phyloP scores from a whole-genome alignment of 352 stramenopile genomes.

The Globisporangium emineosum region DNA sequence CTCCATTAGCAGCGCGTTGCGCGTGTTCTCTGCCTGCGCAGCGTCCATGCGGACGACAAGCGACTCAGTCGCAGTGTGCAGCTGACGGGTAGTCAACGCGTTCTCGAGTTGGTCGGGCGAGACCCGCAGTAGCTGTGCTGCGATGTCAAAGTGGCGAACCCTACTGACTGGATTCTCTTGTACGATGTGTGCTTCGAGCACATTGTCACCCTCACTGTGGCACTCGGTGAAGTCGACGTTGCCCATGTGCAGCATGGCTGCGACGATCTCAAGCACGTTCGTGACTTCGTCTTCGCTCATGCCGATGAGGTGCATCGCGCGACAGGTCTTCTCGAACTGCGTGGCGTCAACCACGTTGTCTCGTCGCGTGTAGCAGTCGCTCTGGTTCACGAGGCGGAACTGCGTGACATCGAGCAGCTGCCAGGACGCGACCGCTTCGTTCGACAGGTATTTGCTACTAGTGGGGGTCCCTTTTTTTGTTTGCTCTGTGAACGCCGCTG shows the following conservation, averaged over 20 bases:
- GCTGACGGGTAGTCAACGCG: slow-evolving; percentile 57
- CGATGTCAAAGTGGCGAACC: slow-evolving; percentile 41
- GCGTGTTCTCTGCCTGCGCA: slow-evolving; percentile 64
- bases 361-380: slow-evolving; percentile 56
- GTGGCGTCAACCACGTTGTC: slow-evolving; percentile 64
- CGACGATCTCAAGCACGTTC: slow-evolving; percentile 71
- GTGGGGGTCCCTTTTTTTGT: neutral
- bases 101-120: slow-evolving; percentile 45
- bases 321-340: slow-evolving; percentile 57
- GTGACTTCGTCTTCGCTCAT: slow-evolving; percentile 55
- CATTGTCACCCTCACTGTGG: slow-evolving; percentile 21
- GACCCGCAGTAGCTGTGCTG: slow-evolving; percentile 60
- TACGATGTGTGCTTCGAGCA: slow-evolving; percentile 22
- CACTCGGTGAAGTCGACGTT: slow-evolving; percentile 67
- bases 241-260: slow-evolving; percentile 84
- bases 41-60: slow-evolving; percentile 68
- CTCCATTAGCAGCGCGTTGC: slow-evolving; percentile 91
- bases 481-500: slow-evolving; percentile 4
- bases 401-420: slow-evolving; percentile 31
- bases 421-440: slow-evolving; percentile 23
- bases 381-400: slow-evolving; percentile 74
- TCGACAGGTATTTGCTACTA: slow-evolving; percentile 6
- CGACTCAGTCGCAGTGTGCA: slow-evolving; percentile 71
- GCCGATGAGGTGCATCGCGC: slow-evolving; percentile 79
- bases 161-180: neutral